A percentile compares a stretch with the other conserved stretches of the same genome.
These are phyloP conservation scores for Dryas drummondii DNA, from an alignment of 306 rosid genomes.

Conservation along the genomic window DNA sequence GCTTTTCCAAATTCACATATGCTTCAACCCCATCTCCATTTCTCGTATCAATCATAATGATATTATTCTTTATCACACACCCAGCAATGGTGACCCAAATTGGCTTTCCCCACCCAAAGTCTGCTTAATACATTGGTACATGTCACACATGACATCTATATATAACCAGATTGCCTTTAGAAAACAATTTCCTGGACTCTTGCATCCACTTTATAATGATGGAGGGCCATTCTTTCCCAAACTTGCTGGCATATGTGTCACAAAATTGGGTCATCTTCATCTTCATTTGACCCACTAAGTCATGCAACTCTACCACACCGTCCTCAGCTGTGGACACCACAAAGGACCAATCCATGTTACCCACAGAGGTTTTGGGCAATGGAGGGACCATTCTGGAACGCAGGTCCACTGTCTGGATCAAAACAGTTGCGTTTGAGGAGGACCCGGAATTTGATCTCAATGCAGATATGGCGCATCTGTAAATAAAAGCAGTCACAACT, in stretches of 20 bases:
- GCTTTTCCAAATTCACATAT: constrained; percentile 18
- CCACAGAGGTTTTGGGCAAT: constrained; percentile 25
- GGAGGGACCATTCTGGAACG: constrained; percentile 40
- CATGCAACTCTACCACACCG: constrained; percentile 16
- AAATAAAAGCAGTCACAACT: constrained; percentile 38
- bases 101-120: constrained; percentile 40
- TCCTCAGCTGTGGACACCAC: not conserved
- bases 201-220: constrained; percentile 19
- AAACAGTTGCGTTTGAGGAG: not conserved
- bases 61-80: constrained; percentile 2
- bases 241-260: constrained; percentile 1
- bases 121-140: constrained; percentile 34
- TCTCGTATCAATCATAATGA: constrained; percentile 21
- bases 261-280: constrained; percentile 9
- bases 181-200: not conserved
- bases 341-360: constrained; percentile 33
- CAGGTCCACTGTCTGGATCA: constrained; percentile 24
- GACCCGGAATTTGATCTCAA: constrained; percentile 1
- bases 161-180: not conserved
- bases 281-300: constrained; percentile 27
- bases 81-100: constrained; percentile 20
- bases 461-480: constrained; percentile 23
- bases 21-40: constrained; percentile 35
- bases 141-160: constrained; percentile 10
- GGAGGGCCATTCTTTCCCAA: constrained; percentile 12